These are phyloP conservation scores for Arthroderma sp. DNA, from an alignment of 2,329 filamentous ascomycete species.

Conservation along the genomic window DNA sequence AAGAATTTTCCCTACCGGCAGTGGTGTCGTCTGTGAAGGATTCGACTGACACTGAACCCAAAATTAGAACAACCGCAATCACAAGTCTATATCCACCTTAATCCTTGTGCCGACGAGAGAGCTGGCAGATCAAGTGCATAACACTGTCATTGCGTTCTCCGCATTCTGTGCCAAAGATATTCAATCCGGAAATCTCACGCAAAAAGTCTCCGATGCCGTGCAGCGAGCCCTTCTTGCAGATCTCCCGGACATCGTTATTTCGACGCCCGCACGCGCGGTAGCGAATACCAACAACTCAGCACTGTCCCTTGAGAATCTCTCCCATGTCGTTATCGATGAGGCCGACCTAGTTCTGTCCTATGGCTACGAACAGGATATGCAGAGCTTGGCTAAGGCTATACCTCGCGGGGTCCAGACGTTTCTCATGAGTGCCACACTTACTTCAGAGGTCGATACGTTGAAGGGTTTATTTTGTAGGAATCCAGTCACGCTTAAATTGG, in stretches of 20 bases:
- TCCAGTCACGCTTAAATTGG: constrained; percentile 66
- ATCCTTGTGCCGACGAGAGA: constrained; percentile 91
- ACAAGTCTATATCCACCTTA: constrained; percentile 53
- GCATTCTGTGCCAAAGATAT: constrained; percentile 77
- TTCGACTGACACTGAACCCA: no score
- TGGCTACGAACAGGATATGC: constrained; percentile 81
- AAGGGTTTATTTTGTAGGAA: constrained; percentile 75
- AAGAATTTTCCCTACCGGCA: constrained; percentile 10
- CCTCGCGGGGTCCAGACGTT: constrained; percentile 81
- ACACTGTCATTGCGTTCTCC: constrained; percentile 61
- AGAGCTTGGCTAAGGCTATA: constrained; percentile 61
- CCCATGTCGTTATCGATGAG: constrained; percentile 80
- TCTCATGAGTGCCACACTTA: constrained; percentile 87
- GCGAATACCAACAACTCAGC: constrained; percentile 61
- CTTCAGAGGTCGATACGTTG: constrained; percentile 70
- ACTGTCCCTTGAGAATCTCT: constrained; percentile 56
- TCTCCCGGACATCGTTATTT: constrained; percentile 75
- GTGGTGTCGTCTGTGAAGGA: no score
- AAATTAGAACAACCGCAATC: constrained; percentile 21
- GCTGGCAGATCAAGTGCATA: constrained; percentile 80
- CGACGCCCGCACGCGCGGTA: constrained; percentile 75
- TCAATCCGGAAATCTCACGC: constrained; percentile 70
- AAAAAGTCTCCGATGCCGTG: constrained; percentile 80
- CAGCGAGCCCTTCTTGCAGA: constrained; percentile 76
- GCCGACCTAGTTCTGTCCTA: constrained; percentile 89